Conservation (phyloP, 352 stramenopile species). For the Globisporangium uncinulatum region DNA sequence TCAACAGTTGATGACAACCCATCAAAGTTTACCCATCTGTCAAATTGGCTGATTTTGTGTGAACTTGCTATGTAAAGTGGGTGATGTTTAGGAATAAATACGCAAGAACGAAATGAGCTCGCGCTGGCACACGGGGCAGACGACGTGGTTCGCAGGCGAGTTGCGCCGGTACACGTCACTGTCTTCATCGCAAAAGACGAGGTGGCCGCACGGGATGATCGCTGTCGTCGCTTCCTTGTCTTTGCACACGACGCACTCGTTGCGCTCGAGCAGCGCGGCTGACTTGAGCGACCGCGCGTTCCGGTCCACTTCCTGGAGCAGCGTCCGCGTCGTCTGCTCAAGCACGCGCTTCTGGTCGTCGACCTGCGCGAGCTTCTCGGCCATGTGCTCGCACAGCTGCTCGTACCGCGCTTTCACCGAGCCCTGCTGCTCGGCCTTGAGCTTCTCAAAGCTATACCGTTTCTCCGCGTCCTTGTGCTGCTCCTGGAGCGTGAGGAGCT, state of each 20-base stretch:
- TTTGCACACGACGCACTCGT: constrained; percentile 80
- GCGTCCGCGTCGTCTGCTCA: constrained; percentile 71
- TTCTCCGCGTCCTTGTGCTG: constrained; percentile 64
- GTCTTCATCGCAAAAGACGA: constrained; percentile 84
- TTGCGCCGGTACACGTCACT: constrained; percentile 59
- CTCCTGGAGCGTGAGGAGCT: constrained; percentile 33
- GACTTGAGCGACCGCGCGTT: constrained; percentile 69
- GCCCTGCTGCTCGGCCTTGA: constrained; percentile 66
- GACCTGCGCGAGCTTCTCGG: constrained; percentile 53
- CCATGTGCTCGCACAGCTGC: constrained; percentile 69
- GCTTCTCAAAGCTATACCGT: constrained; percentile 62
- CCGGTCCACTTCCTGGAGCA: constrained; percentile 65
- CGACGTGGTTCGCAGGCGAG: constrained; percentile 31
- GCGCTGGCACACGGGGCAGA: constrained; percentile 76
- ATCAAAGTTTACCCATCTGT: too few species aligned
- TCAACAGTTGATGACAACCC: neutral
- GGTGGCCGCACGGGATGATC: constrained; percentile 74
- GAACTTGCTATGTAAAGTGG: neutral
- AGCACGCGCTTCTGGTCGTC: constrained; percentile 73
- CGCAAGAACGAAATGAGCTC: constrained; percentile 77
- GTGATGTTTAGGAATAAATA: constrained; percentile 48
- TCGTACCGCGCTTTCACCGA: constrained; percentile 73
- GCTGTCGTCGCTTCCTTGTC: constrained; percentile 64
- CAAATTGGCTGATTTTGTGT: neutral
- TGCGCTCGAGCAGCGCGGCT: constrained; percentile 48